Evolutionary conservation across 2,329 filamentous ascomycete genomes (phyloP), one percentile per base, ranked within the genome.

Genomic region (Pseudogymnoascus sp.): DNA sequence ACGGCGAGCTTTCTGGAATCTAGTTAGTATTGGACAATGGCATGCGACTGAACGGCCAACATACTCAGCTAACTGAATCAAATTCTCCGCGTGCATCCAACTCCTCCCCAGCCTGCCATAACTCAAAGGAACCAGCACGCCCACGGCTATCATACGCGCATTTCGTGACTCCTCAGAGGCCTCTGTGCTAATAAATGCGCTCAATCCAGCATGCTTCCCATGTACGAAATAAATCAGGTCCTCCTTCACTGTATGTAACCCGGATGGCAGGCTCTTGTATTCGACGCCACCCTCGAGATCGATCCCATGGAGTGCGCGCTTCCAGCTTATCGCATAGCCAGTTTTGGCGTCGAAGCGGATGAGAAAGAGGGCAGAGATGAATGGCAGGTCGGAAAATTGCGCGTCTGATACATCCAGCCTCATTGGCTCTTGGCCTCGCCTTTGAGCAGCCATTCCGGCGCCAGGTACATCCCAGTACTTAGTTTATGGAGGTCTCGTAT

Each of bases 161-260:
- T 96, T 90, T 65, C 95, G 88, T 61, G 90, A 85, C 61, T 85
- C 86, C 69, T 91, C 89, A 13, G 88, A 86, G 59, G 91, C 92
- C 2, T 89, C 88, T 67, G 84, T 84, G 74, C 96, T 96, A 73
- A 95, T 81, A 74, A 97, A 99, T 29, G 93, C 92, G 77, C 92
- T 96, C 69, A 97, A 81, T 29, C 95, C 95, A 4, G 92, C 93
- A 77, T 92, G 88, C 59, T 84, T 79, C 65, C 85, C 87, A 72
- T 97, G 92, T 47, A 96, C 87, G 74, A 97, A 99, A 79, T 97
- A 99, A 71, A 92, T 90, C 61, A 97, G 80, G 75, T 99, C 95
- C 68, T 93, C 86, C 33, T 87, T 81, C 19, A 97, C 91, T 64
- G 91, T 89, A 76, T 99, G 95, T 60, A 97, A 77, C 24, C 95